These are phyloP conservation scores for Astragalus membranaceus DNA, from an alignment of 306 rosid genomes.

Conservation along the genomic window DNA sequence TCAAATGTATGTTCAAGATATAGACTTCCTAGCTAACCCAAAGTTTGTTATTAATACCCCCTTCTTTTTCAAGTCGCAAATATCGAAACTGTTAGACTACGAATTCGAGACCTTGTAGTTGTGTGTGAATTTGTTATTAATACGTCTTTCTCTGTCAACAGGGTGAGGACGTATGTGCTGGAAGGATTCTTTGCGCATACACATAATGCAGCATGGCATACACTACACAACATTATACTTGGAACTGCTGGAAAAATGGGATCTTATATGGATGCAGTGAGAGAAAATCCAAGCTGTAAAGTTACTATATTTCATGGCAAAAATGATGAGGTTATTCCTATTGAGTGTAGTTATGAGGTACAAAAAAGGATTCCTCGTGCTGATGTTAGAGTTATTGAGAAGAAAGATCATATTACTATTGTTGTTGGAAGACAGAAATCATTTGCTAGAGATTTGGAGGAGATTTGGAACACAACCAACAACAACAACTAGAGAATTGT, in stretches of 20 bases:
- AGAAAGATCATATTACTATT: constrained; percentile 83
- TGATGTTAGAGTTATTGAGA: constrained; percentile 48
- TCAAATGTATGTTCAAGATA: neutral
- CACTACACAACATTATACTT: constrained; percentile 84
- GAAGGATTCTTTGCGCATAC: constrained; percentile 98
- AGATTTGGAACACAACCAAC: constrained; percentile 65
- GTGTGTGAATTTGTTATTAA: too few species aligned
- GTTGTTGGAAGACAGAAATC: constrained; percentile 75
- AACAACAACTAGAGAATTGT: neutral
- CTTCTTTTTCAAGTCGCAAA: too few species aligned
- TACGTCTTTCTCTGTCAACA: constrained; percentile 6
- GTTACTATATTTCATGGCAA: constrained; percentile 72
- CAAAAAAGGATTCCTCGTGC: constrained; percentile 61
- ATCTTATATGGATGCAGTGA: constrained; percentile 40
- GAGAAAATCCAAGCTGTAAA: constrained; percentile 45
- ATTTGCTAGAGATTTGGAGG: constrained; percentile 75
- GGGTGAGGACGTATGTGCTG: constrained; percentile 64
- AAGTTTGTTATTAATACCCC: neutral
- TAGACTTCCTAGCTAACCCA: neutral
- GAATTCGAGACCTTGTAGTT: too few species aligned
- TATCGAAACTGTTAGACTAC: too few species aligned
- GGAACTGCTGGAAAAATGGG: constrained; percentile 74
- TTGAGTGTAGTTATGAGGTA: constrained; percentile 68
- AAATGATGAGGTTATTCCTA: constrained; percentile 72
- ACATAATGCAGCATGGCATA: constrained; percentile 97